Evolutionary conservation across 441 rosid species (phyloP), one percentile per base, ranked within the genome.

Genomic region (Populus tomentosa): DNA sequence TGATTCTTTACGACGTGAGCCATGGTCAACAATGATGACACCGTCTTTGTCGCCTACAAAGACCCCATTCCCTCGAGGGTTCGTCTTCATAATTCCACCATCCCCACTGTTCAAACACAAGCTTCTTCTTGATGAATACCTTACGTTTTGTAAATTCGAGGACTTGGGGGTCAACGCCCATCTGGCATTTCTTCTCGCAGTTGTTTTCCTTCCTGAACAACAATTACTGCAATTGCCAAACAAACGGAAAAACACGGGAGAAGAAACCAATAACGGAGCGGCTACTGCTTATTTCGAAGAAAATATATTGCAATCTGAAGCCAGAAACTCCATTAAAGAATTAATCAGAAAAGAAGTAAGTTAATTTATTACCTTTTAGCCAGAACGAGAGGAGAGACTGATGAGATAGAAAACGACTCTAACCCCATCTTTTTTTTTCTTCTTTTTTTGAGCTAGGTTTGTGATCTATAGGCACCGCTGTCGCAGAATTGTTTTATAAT

Each of bases 1-100:
- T 14, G 98, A 94, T 81, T 95, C 97, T 32, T 63, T 84, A 67
- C 97, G 97, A 62, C 97, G 95, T 1, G 97, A 95, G 18, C 98
- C 99, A 66, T 95, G 98, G 82, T 95, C 99, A 7, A 95, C 98
- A 40, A 95, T 92, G 80, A 95, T 86, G 66, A 95, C 78, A 38
- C 93, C 98, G 79, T 95, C 98, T 69, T 75, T 78, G 69, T 84
- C 87, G 68, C 97, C 80, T 8, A 89, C 73, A 46, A 46, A 46
- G 56, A 46, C 5, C 56, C 56, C 56, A 4, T 46, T 46, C n/a
- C 87, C 85, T 38, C 35, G 76, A 3, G 77, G n/a, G 50, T 35
- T 70, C 75, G 32, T 75, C 28, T 14, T 46, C 56, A 75, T 53
- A 70, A 80, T 74, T 56, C 87, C 88, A 10, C 83, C 79, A 70